Evolutionary conservation across 345 rosid species (phyloP), one percentile per base, ranked within the genome.

Genomic region (Eucalyptus pumila): DNA sequence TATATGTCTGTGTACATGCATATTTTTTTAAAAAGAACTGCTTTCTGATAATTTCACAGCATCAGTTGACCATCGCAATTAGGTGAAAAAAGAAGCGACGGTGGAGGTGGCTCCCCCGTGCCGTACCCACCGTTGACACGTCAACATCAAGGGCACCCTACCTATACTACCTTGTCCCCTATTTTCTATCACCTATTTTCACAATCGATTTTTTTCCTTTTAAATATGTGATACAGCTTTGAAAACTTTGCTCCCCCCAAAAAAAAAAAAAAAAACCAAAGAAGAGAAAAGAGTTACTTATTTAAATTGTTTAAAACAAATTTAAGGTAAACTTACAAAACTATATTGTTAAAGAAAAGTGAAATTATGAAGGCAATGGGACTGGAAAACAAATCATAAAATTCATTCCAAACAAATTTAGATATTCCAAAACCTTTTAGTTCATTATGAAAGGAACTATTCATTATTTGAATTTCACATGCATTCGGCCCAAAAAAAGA

Each of bases 101-200:
- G 87, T 80, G 88, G 62, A 27, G 85, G 86, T 90, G 91, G 54
- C 50, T 90, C 92, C 87, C 83, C 88, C 88, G 91, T 85, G 88
- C 45, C 89, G 30, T 49, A 62, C 10, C 10, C 85, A 87, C 88
- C 91, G 8, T 17, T 85, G 94, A 92, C 91, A 90, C 92, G 93
- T 93, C 92, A 72, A 92, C 87, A 87, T 93, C 94, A 90, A 44
- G 48, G 51, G 81, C 11, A 56, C 87, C 47, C 86, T 49, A 11
- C 87, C 87, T 34, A 88, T 44, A 48, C n/a, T 19, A 88, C 89
- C 62, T 76, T 56, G 54, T 80, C 80, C 56, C 85, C 88, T 65
- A 65, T 21, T 42, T 51, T 86, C 60, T 6, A 9, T 51, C 60
- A 8, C 51, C 9, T 86, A 86, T 86, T 5, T 45, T 86, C 44